Base-by-base conservation (phyloP, 2,329 filamentous ascomycete genomes). In the Periconia sp. region DNA sequence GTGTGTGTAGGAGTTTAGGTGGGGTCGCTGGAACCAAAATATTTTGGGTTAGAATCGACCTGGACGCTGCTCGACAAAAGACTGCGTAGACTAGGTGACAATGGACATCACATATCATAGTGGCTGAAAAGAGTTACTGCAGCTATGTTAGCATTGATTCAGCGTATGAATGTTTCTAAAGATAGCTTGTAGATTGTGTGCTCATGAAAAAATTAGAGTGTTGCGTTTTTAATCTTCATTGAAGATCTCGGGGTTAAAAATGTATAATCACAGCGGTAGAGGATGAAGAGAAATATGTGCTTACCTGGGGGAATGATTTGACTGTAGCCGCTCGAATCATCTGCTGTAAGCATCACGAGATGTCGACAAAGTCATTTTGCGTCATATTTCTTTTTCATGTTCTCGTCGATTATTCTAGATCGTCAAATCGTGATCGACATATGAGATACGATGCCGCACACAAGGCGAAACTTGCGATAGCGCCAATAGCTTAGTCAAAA, bases 121-220 rank as follows among this genome's bases (percentile, higher is more conserved):
- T 41, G 15, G 23, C 19, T 8, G 10, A 30, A 40, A 27, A 48
- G 23, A 27, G 14, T 43, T 59, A 62, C 67, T 68, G 54, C 53
- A 50, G 35, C 50, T 46, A 42, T 53, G 63, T 68, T 59, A 68
- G 66, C 56, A 37, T 15, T 23, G 20, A 56, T 49, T 18, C 20
- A 7, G 30, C 9, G 49, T 1, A 52, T 20, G 41, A 11, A 33
- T 18, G 17, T 27, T 27, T 35, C 31, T 50, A 30, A 56, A 51
- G 37, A 47, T 23, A 54, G 55, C 14, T 35, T 7, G 33, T 47
- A 23, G 55, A 45, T 37, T 49, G 27, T 47, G 55, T 61, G 70
- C 68, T 87, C 84, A 86, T 82, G 74, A 86, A 87, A 86, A 87
- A 87, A 87, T 86, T 86, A 87, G 83, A 87, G 83, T 86, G 83